phyloP scores from a whole-genome alignment of 495 filamentous ascomycete species.

The Neurospora sp. region DNA sequence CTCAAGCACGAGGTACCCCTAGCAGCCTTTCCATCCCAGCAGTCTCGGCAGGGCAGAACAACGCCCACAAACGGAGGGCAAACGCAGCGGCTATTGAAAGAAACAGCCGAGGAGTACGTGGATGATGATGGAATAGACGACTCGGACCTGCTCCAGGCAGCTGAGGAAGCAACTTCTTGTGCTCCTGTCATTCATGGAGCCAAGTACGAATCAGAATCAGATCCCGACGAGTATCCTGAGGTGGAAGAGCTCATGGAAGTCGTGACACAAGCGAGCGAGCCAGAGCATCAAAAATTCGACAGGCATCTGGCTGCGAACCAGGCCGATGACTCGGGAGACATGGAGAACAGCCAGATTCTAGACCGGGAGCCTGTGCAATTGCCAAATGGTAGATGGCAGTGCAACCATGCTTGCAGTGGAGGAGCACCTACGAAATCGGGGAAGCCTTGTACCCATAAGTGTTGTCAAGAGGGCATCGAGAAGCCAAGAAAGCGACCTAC shows the following conservation, averaged over 20 bases:
- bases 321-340: slow-evolving; percentile 1
- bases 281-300: slow-evolving; percentile 33
- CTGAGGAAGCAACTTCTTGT: slow-evolving; percentile 4
- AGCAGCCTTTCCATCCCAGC: slow-evolving; percentile 38
- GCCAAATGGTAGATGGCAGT: slow-evolving; percentile 77
- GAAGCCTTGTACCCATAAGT: slow-evolving; percentile 51
- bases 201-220: slow-evolving; percentile 1
- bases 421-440: slow-evolving; percentile 57
- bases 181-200: background rate
- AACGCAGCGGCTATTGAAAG: background rate
- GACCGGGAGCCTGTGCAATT: slow-evolving; percentile 45
- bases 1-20: slow-evolving; percentile 53
- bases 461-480: slow-evolving; percentile 80
- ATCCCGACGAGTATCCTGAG: slow-evolving; percentile 17
- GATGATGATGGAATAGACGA: slow-evolving; percentile 17
- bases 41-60: background rate
- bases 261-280: slow-evolving; percentile 1
- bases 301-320: slow-evolving; percentile 9
- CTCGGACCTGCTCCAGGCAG: slow-evolving; percentile 15
- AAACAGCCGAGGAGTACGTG: slow-evolving; percentile 1
- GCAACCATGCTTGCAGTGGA: slow-evolving; percentile 66
- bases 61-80: background rate
- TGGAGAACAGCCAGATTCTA: slow-evolving; percentile 12
- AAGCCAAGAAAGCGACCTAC: slow-evolving; percentile 57
- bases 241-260: slow-evolving; percentile 21